Base-by-base conservation (phyloP, 1,284 basidiomycete species). In the Lignosus rhinocerotis region DNA sequence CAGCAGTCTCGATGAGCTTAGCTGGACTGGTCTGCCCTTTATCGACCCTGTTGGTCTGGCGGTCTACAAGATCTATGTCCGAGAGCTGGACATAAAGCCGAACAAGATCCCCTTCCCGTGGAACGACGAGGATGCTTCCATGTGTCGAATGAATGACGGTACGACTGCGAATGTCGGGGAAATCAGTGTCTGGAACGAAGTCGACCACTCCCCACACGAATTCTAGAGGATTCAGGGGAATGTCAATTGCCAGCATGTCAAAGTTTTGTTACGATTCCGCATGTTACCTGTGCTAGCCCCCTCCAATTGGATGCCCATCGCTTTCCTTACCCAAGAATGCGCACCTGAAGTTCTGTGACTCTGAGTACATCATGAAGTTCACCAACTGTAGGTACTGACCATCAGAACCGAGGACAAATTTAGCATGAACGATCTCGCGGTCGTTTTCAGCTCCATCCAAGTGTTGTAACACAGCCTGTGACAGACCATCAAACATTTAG, bases 171-270 rank as follows among this genome's bases (percentile, higher is more conserved):
- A 91, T 86, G 71, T 94, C 92, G 0, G 93, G 92, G 67, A 93
- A 90, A 69, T 93, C 78, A 11, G 89, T 91, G 19, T 83, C 79
- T 0, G 87, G 87, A 30, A 84, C 66, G 56, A 87, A 78, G 71
- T 92, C 90, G 21, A 91, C 75, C 10, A 92, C 90, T n/a, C 90
- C 90, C 90, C 90, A 93, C 25, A 91, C 80, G 62, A 81, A 87
- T 55, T 92, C 85, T 75, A 53, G 14, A 33, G n/a, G 3, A 55
- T 32, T 34, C 25, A 25, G 30, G 25, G 10, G 7, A 14, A 6
- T 1, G 31, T 31, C 2, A 21, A 21, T 21, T 16, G 17, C 31
- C 10, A 16, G 1, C n/a, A 6, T 12, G 30, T 21, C 36, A 39
- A 5, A 39, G 36, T 30, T 2, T 6, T 1, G 31, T 41, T 17